Evolutionary conservation across 495 filamentous ascomycete species (phyloP), one percentile per base, ranked within the genome.

Genomic region (Collariella sp.): DNA sequence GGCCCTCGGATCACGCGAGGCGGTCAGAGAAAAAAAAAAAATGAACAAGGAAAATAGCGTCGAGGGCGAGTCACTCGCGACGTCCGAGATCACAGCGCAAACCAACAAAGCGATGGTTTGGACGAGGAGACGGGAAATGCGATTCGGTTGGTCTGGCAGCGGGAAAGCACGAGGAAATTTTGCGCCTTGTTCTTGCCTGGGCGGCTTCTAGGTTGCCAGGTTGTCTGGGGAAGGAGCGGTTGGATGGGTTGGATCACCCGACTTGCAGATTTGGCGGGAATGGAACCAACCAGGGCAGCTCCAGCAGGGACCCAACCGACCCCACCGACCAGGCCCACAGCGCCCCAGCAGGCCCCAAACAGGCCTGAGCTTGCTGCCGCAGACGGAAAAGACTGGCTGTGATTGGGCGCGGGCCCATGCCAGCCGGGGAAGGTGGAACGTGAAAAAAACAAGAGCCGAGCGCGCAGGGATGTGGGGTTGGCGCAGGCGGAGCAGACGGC

Each of bases 201-300:
- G 41, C 26, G 5, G 26, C 20, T 19, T 39, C 15, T 46, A 11
- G 7, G 7, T 16, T 11, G n/a, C 9, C 12, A 11, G 23, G 22
- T 29, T 24, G 46, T 56, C 53, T 60, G 57, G 57, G 53, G 44
- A 41, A 55, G 41, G 46, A 40, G n/a, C n/a, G n/a, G n/a, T n/a
- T n/a, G n/a, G n/a, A 24, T 24, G 43, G 49, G 57, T 50, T 54
- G 53, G 57, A 59, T 54, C 52, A 59, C 47, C 52, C 57, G 46
- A 59, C 52, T 18, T 59, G 52, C 57, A 59, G 57, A 59, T 52
- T 51, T 55, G 57, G 52, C 57, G 46, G 52, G 52, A 51, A n/a
- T n/a, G 52, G 52, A 29, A 19, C 15, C 31, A 34, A 48, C 23
- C 46, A n/a, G n/a, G n/a, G n/a, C n/a, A 38, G 50, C 38, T 49